Evolutionary conservation across 2,329 filamentous ascomycete species (phyloP), one percentile per base, ranked within the genome.

Genomic region (Madurella fahalii): DNA sequence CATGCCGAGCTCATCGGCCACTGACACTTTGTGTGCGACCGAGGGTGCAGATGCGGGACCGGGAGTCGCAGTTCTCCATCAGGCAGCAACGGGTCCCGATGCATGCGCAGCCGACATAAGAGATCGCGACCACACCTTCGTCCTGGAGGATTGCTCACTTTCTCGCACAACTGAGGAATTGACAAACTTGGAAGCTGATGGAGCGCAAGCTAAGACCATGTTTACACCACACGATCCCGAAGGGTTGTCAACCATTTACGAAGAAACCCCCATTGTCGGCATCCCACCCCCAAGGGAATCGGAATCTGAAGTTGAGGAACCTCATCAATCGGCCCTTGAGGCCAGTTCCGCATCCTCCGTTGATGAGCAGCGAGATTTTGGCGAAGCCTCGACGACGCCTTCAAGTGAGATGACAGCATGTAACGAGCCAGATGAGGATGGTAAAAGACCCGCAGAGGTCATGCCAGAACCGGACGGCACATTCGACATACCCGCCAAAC

Each of bases 221-320:
- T 62, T 59, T 50, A 40, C 40, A 2, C 42, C 54, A 12, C 53
- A 61, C 12, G 57, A 63, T 18, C 58, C 61, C 1, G 63, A 65
- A 47, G 60, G 61, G 9, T 54, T 64, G 4, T 62, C 61, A n/a
- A 64, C 63, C 8, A 64, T 64, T 20, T 62, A 56, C 34, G 63
- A 65, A 42, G 63, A 64, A 44, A 50, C 54, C 11, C 50, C 53
- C 12, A 20, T 45, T 9, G 5, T 49, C 4, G 55, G 59, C 12
- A 7, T 20, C 30, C 39, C 34, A 3, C 7, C 45, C 9, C 9
- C 20, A 25, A n/a, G 16, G 12, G 17, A n/a, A 30, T n/a, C 16
- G 12, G 17, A n/a, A 30, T n/a, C 16, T 11, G 15, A 8, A 2
- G 15, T 32, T 8, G 16, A 45, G 16, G 15, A 31, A 9, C 4